These are phyloP conservation scores for Blastobotrys buckinghamii DNA, from an alignment of 1,139 yeast species.

Conservation along the genomic window DNA sequence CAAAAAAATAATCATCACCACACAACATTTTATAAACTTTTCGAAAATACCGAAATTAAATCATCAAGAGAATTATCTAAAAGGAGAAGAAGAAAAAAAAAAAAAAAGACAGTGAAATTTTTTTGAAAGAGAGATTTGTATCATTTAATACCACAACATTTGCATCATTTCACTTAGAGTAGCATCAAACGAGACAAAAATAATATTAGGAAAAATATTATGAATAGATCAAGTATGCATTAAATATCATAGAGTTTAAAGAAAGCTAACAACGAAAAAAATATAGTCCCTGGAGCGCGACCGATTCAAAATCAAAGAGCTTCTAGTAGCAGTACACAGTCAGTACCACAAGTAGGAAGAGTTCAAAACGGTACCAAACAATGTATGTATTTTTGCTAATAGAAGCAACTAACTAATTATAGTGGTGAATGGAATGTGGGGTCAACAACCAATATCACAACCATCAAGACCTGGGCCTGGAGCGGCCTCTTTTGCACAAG, in stretches of 20 bases:
- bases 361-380: conserved; percentile 2
- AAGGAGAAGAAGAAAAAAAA: no score
- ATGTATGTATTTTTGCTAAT: background rate
- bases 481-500: conserved; percentile 19
- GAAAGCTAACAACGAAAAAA: background rate
- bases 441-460: conserved; percentile 9
- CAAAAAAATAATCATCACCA: background rate
- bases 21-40: no score
- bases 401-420: background rate
- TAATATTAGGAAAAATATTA: no score
- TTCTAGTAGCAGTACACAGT: background rate
- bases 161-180: no score
- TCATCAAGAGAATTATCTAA: no score
- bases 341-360: background rate
- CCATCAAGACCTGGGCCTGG: conserved; percentile 12
- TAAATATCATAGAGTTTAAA: background rate
- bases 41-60: no score
- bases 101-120: no score
- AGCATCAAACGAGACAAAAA: no score
- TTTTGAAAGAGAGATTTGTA: no score
- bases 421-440: conserved; percentile 14
- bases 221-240: conserved; percentile 5
- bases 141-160: no score
- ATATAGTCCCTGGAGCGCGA: conserved; percentile 6
- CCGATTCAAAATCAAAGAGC: background rate